These are phyloP conservation scores for Xylariaceae sp. DNA, from an alignment of 2,329 filamentous ascomycete genomes.

Conservation along the genomic window DNA sequence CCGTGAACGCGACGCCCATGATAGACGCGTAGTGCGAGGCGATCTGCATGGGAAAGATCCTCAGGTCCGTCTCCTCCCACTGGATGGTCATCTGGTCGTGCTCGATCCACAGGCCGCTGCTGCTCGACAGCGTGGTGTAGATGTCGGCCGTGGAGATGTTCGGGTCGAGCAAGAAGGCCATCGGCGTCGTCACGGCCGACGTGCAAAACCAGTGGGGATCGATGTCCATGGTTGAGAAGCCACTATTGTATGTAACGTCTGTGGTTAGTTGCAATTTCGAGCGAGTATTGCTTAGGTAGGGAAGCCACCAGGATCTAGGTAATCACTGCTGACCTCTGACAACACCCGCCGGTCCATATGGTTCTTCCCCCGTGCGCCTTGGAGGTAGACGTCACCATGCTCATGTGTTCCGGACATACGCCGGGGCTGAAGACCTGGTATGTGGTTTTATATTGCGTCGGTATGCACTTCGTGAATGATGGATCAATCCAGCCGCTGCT, in stretches of 20 bases:
- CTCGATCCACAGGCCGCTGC: constrained; percentile 28
- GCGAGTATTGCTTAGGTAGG: too few relatives aligned
- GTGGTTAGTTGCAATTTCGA: constrained; percentile 5
- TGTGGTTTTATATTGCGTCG: constrained; percentile 29
- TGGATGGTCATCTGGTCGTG: constrained; percentile 36
- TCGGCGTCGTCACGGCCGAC: constrained; percentile 32
- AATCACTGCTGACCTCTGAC: constrained; percentile 34
- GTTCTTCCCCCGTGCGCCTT: constrained; percentile 18
- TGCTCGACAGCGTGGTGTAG: constrained; percentile 32
- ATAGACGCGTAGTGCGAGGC: constrained; percentile 31
- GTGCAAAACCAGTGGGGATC: constrained; percentile 30
- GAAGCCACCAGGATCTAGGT: neutral
- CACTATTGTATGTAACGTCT: constrained; percentile 20
- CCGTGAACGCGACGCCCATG: constrained; percentile 27
- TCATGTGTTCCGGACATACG: constrained; percentile 35
- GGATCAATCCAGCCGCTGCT: constrained; percentile 38
- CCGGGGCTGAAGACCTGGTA: constrained; percentile 36
- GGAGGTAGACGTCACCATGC: constrained; percentile 24
- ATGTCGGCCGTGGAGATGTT: constrained; percentile 35
- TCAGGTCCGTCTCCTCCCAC: constrained; percentile 33
- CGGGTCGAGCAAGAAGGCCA: constrained; percentile 35
- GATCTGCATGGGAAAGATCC: constrained; percentile 25
- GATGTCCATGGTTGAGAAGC: constrained; percentile 29
- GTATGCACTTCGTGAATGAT: constrained; percentile 34
- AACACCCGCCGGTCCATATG: constrained; percentile 34